A percentile compares a stretch with the other conserved stretches of the same genome.
phyloP scores from a whole-genome alignment of 345 rosid species.

The Euphorbia peplus region DNA sequence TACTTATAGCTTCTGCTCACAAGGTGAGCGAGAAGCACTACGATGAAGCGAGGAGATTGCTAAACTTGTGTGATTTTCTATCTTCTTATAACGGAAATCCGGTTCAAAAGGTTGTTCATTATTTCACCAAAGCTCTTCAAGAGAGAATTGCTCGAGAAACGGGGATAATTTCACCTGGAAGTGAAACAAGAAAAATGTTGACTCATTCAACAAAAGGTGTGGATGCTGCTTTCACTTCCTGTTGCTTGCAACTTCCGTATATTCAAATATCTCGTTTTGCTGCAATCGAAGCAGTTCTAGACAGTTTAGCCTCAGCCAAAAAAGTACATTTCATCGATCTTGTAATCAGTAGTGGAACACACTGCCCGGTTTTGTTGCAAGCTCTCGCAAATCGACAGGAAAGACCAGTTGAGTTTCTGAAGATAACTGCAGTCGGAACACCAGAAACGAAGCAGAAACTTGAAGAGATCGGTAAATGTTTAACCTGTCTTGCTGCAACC shows the following conservation, averaged over 20 bases:
- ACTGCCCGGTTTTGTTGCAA: slow-evolving; percentile 49
- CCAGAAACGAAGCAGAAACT: slow-evolving; percentile 12
- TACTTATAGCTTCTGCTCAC: slow-evolving; percentile 6
- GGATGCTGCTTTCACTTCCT: neutral
- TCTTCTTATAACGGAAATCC: slow-evolving; percentile 4
- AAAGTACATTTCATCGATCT: slow-evolving; percentile 49
- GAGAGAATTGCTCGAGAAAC: neutral
- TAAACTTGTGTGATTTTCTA: slow-evolving; percentile 1
- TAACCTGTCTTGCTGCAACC: slow-evolving; percentile 34
- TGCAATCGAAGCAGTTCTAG: slow-evolving; percentile 47
- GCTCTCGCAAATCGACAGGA: slow-evolving; percentile 36
- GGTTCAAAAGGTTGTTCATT: neutral
- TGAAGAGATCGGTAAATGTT: slow-evolving; percentile 39
- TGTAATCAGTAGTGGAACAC: slow-evolving; percentile 33
- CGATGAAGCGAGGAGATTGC: neutral
- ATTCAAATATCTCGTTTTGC: neutral
- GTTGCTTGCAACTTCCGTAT: neutral
- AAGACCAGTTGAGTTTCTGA: slow-evolving; percentile 38
- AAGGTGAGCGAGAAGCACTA: neutral
- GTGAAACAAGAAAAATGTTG: neutral
- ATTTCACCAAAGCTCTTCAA: slow-evolving; percentile 1
- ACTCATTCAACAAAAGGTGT: neutral
- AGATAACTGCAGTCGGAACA: slow-evolving; percentile 42
- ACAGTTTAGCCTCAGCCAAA: slow-evolving; percentile 37
- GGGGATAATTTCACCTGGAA: neutral